A percentile compares a stretch with the other conserved stretches of the same genome.
Conservation (phyloP, 495 filamentous ascomycete species). For the Hypoxylon fuscum region DNA sequence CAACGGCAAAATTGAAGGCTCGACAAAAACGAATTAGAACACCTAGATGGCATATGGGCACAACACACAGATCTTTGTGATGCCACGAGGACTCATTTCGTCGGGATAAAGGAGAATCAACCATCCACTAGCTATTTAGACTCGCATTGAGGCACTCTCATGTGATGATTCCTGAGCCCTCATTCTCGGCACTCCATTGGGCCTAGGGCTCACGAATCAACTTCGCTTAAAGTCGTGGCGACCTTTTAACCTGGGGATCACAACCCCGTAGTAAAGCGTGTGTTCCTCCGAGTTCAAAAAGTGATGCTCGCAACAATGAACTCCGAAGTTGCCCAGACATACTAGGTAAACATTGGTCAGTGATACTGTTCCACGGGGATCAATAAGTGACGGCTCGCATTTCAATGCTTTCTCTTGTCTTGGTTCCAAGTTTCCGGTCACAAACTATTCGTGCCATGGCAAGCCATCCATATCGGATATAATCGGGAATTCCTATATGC, state of each 20-base stretch:
- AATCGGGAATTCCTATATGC: slow-evolving; percentile 25
- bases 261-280: slow-evolving; percentile 2
- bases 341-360: slow-evolving; percentile 19
- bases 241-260: slow-evolving; percentile 13
- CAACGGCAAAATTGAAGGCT: slow-evolving; percentile 30
- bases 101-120: slow-evolving; percentile 40
- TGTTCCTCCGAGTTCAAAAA: slow-evolving; percentile 20
- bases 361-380: slow-evolving; percentile 27
- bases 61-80: slow-evolving; percentile 30
- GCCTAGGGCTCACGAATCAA: slow-evolving; percentile 12
- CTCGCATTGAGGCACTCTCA: slow-evolving; percentile 42
- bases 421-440: slow-evolving; percentile 2
- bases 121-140: slow-evolving; percentile 34
- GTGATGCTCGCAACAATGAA: slow-evolving; percentile 26
- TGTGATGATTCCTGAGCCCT: slow-evolving; percentile 31
- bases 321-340: slow-evolving; percentile 23
- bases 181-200: slow-evolving; percentile 38
- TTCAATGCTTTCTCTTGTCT: slow-evolving; percentile 3
- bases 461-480: slow-evolving; percentile 27
- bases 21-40: slow-evolving; percentile 32
- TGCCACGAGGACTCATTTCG: slow-evolving; percentile 31
- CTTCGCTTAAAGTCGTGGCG: slow-evolving; percentile 35
- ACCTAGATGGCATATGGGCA: slow-evolving; percentile 23
- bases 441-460: slow-evolving; percentile 1
- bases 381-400: slow-evolving; percentile 28